phyloP scores from a whole-genome alignment of 163 green algal species.

The Prototheca wickerhamii region DNA sequence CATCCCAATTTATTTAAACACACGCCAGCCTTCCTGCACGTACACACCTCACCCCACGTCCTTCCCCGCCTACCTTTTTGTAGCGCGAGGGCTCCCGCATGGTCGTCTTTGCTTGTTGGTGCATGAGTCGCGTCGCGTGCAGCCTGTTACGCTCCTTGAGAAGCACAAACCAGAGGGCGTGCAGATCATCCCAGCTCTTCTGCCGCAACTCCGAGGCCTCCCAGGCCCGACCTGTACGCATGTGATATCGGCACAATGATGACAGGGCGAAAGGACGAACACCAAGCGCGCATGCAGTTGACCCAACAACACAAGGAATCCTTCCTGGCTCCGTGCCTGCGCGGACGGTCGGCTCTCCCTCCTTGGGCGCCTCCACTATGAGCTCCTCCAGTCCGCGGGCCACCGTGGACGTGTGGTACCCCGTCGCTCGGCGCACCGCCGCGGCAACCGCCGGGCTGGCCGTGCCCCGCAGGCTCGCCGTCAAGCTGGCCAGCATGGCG shows the following conservation, averaged over 20 bases:
- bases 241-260: too few species aligned
- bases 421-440: background rate
- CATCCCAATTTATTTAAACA: background rate
- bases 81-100: constrained; percentile 46
- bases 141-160: constrained; percentile 87
- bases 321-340: too few species aligned
- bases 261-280: background rate
- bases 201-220: constrained; percentile 68
- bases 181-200: constrained; percentile 90
- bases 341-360: constrained; percentile 17
- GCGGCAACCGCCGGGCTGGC: background rate
- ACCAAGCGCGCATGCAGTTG: background rate
- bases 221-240: constrained; percentile 64
- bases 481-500: background rate
- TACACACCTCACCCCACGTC: background rate
- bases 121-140: constrained; percentile 55
- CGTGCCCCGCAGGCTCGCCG: background rate
- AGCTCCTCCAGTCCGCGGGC: constrained; percentile 36
- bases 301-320: background rate
- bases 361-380: constrained; percentile 31
- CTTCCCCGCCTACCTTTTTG: constrained; percentile 39
- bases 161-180: constrained; percentile 89
- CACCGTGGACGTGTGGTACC: background rate
- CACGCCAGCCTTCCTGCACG: background rate
- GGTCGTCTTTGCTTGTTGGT: constrained; percentile 26